phyloP scores from a whole-genome alignment of 441 rosid species.

The Pelargonium myrrhifolium region DNA sequence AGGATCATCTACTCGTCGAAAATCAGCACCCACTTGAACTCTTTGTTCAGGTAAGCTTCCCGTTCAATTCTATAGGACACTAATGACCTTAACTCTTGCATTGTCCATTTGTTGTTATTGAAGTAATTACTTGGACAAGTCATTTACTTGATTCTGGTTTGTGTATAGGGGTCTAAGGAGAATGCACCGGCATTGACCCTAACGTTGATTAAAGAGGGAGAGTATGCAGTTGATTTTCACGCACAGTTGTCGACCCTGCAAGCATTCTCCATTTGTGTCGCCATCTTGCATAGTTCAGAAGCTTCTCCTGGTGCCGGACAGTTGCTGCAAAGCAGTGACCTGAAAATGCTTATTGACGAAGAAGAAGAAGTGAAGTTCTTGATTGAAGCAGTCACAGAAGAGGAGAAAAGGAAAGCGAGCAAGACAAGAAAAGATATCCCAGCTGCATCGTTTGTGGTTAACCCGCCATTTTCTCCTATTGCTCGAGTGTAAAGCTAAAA shows the following conservation, averaged over 20 bases:
- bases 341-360: slow-evolving; percentile 50
- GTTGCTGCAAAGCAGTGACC: slow-evolving; percentile 48
- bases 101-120: not conserved
- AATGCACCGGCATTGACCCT: slow-evolving; percentile 54
- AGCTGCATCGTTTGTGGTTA: slow-evolving; percentile 43
- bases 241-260: slow-evolving; percentile 78
- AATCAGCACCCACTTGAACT: slow-evolving; percentile 56
- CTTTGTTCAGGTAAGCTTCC: slow-evolving; percentile 50
- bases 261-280: slow-evolving; percentile 84
- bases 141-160: slow-evolving; percentile 14
- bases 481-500: slow-evolving; percentile 49
- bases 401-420: slow-evolving; percentile 35
- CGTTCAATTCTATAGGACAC: slow-evolving; percentile 5
- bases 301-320: slow-evolving; percentile 22
- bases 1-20: slow-evolving; percentile 48
- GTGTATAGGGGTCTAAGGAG: slow-evolving; percentile 58
- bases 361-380: slow-evolving; percentile 66
- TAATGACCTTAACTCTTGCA: too few relatives aligned
- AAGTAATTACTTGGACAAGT: not conserved
- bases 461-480: slow-evolving; percentile 89
- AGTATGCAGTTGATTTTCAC: slow-evolving; percentile 73
- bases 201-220: slow-evolving; percentile 54
- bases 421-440: slow-evolving; percentile 39
- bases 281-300: slow-evolving; percentile 53
- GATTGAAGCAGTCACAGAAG: slow-evolving; percentile 50